These are phyloP conservation scores for Earliella scabrosa DNA, from an alignment of 1,284 basidiomycete species.

Conservation along the genomic window DNA sequence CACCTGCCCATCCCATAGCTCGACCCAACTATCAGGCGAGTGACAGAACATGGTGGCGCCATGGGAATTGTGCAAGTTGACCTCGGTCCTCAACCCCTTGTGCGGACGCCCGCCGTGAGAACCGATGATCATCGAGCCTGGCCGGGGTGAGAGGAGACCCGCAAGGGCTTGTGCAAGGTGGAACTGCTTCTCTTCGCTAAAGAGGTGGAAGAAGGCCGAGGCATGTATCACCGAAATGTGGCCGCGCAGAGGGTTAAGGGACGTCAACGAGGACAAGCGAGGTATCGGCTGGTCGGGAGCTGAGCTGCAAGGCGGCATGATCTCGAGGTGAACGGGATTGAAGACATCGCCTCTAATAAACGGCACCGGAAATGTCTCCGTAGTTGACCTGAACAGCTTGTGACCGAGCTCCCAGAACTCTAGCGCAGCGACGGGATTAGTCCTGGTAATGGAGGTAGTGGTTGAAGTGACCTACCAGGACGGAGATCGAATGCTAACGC, in stretches of 20 bases:
- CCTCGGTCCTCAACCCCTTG: constrained; percentile 29
- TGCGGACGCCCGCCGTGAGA: constrained; percentile 29
- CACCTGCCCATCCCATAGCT: constrained; percentile 47
- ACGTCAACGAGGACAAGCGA: constrained; percentile 37
- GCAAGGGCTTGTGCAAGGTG: constrained; percentile 45
- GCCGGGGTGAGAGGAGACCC: constrained; percentile 41
- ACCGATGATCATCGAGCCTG: constrained; percentile 43
- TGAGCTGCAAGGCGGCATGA: constrained; percentile 32
- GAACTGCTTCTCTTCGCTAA: constrained; percentile 46
- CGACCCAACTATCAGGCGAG: constrained; percentile 43
- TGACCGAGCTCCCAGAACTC: constrained; percentile 41
- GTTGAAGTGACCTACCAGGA: neutral
- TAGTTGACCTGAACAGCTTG: constrained; percentile 36
- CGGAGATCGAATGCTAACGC: constrained; percentile 28
- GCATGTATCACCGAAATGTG: constrained; percentile 51
- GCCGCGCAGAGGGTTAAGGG: constrained; percentile 49
- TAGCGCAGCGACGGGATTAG: constrained; percentile 7
- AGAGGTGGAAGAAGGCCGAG: constrained; percentile 57
- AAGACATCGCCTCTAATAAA: constrained; percentile 54
- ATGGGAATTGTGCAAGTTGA: neutral
- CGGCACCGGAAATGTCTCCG: constrained; percentile 45
- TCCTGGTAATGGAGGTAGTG: constrained; percentile 38
- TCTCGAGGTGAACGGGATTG: constrained; percentile 39
- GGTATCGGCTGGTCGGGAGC: constrained; percentile 28
- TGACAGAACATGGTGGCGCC: constrained; percentile 33